Conservation (phyloP, 345 rosid genomes). For the Rhizophora apiculata region DNA sequence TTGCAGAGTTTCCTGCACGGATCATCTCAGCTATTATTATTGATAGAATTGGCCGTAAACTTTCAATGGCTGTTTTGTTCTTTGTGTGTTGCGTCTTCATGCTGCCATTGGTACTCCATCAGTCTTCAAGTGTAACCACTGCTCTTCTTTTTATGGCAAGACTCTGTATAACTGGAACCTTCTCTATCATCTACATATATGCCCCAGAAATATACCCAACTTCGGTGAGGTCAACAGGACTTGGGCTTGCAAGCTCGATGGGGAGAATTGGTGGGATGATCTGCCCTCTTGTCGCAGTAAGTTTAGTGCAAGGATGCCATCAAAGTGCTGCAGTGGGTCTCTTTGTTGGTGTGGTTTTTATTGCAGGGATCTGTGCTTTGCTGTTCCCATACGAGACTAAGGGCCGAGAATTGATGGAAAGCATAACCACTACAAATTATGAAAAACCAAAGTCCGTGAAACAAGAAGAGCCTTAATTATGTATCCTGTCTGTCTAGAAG, state of each 20-base stretch:
- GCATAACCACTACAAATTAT: constrained; percentile 41
- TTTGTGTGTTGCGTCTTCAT: constrained; percentile 56
- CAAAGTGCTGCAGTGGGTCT: constrained; percentile 60
- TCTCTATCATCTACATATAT: constrained; percentile 61
- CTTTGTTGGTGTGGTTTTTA: constrained; percentile 53
- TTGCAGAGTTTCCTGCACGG: constrained; percentile 84
- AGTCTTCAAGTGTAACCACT: constrained; percentile 52
- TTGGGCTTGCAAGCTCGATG: constrained; percentile 72
- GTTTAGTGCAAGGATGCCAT: constrained; percentile 78
- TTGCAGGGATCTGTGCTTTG: constrained; percentile 57
- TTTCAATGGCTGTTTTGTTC: constrained; percentile 67
- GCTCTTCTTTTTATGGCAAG: constrained; percentile 65
- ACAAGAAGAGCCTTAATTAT: not conserved
- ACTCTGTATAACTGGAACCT: constrained; percentile 67
- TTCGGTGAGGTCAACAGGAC: constrained; percentile 64
- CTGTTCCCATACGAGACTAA: constrained; percentile 71
- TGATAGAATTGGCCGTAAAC: constrained; percentile 68
- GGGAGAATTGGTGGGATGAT: constrained; percentile 93
- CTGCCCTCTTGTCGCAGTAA: constrained; percentile 86
- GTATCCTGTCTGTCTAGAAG: too few species aligned
- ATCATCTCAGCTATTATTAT: constrained; percentile 59
- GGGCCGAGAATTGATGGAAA: constrained; percentile 32
- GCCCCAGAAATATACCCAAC: constrained; percentile 91
- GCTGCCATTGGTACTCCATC: constrained; percentile 61
- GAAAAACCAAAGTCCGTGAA: not conserved